A percentile compares a stretch with the other conserved stretches of the same genome.
Conservation (phyloP, 331 rosid genomes). For the Quercus lobata region DNA sequence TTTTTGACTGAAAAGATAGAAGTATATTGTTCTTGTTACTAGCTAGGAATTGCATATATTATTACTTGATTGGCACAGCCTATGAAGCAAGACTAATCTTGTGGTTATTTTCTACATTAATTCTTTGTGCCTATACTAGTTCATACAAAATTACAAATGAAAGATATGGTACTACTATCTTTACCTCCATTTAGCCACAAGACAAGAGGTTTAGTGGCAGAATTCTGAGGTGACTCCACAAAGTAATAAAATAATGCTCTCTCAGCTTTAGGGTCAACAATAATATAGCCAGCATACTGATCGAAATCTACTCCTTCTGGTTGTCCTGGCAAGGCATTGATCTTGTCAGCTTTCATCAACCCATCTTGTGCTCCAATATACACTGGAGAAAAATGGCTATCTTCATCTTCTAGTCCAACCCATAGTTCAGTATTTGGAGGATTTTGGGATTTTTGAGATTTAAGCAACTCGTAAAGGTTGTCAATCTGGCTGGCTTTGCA, state of each 20-base stretch:
- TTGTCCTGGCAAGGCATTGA: conserved; percentile 54
- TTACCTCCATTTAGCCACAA: conserved; percentile 66
- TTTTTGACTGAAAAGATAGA: too few species aligned
- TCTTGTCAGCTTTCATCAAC: conserved; percentile 34
- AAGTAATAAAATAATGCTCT: conserved; percentile 51
- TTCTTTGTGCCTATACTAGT: too few species aligned
- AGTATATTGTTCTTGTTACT: too few species aligned
- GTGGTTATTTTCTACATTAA: too few species aligned
- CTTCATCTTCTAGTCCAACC: neutral
- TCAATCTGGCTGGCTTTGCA: conserved; percentile 33
- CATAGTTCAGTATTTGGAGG: conserved; percentile 3
- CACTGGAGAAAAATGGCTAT: neutral
- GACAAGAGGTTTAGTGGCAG: conserved; percentile 47
- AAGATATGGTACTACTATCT: too few species aligned
- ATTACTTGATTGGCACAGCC: too few species aligned
- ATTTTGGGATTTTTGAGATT: conserved; percentile 23
- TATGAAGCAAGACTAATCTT: too few species aligned
- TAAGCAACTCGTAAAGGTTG: conserved; percentile 36
- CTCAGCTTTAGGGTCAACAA: conserved; percentile 37
- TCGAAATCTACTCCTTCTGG: conserved; percentile 48
- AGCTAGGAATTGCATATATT: too few species aligned
- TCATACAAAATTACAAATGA: too few species aligned
- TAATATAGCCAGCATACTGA: conserved; percentile 53
- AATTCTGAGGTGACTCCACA: conserved; percentile 48
- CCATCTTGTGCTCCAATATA: conserved; percentile 22